Evolutionary conservation across 768 basidiomycete genomes (phyloP).

Genomic region (Hericium rajendrae): DNA sequence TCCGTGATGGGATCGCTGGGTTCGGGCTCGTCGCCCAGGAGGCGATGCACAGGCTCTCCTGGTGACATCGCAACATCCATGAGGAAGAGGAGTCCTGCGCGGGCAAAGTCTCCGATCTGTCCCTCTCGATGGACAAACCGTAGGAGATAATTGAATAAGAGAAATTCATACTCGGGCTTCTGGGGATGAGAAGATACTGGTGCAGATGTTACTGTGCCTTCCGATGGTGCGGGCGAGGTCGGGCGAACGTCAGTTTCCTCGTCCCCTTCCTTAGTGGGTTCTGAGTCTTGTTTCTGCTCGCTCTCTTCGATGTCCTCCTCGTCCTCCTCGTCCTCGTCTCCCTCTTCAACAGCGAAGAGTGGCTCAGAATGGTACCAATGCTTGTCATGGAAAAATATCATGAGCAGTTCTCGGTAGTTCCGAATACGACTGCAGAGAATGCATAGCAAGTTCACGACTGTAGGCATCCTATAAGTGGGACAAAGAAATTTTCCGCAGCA

Average conservation of each 20-base stretch:
- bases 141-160: conserved; percentile 90
- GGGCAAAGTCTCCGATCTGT: conserved; percentile 85
- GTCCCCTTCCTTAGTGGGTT: conserved; percentile 7
- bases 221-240: conserved; percentile 55
- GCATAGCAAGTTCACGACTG: conserved; percentile 88
- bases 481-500: not conserved
- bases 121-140: conserved; percentile 94
- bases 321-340: conserved; percentile 56
- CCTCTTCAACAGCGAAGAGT: conserved; percentile 66
- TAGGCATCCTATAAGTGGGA: conserved; percentile 1
- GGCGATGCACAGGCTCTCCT: conserved; percentile 37
- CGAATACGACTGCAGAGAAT: conserved; percentile 88
- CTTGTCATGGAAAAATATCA: conserved; percentile 97
- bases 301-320: conserved; percentile 30
- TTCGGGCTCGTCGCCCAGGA: conserved; percentile 26
- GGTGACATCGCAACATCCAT: conserved; percentile 96
- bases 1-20: conserved; percentile 65
- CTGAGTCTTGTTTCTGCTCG: conserved; percentile 12
- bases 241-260: conserved; percentile 12
- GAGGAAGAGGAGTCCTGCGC: conserved; percentile 86
- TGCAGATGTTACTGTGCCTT: conserved; percentile 44
- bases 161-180: conserved; percentile 89
- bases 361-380: conserved; percentile 77
- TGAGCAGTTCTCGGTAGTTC: conserved; percentile 78
- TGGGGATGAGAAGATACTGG: conserved; percentile 31